phyloP scores from a whole-genome alignment of 1,139 yeast species.

The Geotrichum carabidarum region DNA sequence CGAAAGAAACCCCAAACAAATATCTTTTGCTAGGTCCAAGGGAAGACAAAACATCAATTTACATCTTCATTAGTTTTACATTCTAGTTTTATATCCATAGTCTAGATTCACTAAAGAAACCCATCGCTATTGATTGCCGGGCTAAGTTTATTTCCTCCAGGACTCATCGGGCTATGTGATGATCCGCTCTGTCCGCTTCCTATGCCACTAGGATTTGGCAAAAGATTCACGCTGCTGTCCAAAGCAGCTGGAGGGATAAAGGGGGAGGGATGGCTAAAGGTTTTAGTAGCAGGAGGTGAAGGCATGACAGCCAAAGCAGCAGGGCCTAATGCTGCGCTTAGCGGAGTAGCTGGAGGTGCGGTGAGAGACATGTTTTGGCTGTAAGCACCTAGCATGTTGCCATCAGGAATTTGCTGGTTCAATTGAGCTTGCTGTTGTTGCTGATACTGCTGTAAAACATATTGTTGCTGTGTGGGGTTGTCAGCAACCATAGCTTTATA shows the following conservation, averaged over 20 bases:
- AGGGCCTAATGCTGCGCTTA: constrained; percentile 38
- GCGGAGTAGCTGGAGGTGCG: constrained; percentile 35
- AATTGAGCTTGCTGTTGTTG: constrained; percentile 7
- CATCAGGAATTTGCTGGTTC: not conserved
- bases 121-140: constrained; percentile 1
- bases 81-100: not conserved
- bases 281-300: constrained; percentile 23
- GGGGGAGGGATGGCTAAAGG: constrained; percentile 22
- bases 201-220: not conserved
- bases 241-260: constrained; percentile 21
- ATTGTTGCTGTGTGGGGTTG: not conserved
- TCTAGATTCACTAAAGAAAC: not conserved
- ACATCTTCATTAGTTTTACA: not conserved
- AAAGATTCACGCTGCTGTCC: constrained; percentile 20
- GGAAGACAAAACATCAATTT: not conserved
- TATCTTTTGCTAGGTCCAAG: no score
- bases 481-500: constrained; percentile 37
- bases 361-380: constrained; percentile 8
- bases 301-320: constrained; percentile 39
- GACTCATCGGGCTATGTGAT: constrained; percentile 5
- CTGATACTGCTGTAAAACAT: constrained; percentile 13
- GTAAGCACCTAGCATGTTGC: not conserved
- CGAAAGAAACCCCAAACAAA: not conserved
- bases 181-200: not conserved
- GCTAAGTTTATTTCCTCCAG: not conserved